Evolutionary conservation across 495 filamentous ascomycete species (phyloP), one percentile per base, ranked within the genome.

Genomic region (Penicillium diatomitis): DNA sequence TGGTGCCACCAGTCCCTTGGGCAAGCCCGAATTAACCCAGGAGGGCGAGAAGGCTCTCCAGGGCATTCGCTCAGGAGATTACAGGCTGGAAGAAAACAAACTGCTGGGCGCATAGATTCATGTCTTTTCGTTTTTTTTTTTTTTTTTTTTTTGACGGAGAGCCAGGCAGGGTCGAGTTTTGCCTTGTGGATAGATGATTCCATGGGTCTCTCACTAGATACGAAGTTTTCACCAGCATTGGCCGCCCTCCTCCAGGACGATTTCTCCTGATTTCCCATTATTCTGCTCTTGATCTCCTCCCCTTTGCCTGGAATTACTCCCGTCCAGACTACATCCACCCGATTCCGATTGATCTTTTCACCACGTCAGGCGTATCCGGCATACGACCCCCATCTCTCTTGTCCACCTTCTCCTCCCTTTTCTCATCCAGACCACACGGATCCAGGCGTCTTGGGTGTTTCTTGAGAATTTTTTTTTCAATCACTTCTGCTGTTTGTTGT

Each of bases 1-100:
- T 4, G 81, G 82, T 7, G 79, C 77, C 2, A 79, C 84, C 7
- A 85, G 84, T 49, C 83, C 86, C 20, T 65, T 80, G 10, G 90
- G 90, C 5, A 86, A 81, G 63, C 90, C 90, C 0, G 76, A 85
- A 47, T 70, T 96, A 55, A 92, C 82, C 0, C 78, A 85, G 44
- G 87, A 92, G 51, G 90, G 90, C 3, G 69, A 73, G 41, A 71
- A 75, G 62, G 86, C 79, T 10, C 74, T 96, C 7, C 71, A 81
- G 52, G 81, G 82, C 12, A 68, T 92, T 42, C 83, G 86, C 49
- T 67, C 69, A 36, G 79, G 72, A 6, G 64, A 83, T 5, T 90
- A 77, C 71, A 65, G 62, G 4, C 58, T 82, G 47, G 64, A 71
- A 36, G 76, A 80, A 55, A 76, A 66, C 45, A 56, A 64, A 31